Conservation (phyloP, 371 early-diverging fungal species). For the Phascolomyces articulosus region DNA sequence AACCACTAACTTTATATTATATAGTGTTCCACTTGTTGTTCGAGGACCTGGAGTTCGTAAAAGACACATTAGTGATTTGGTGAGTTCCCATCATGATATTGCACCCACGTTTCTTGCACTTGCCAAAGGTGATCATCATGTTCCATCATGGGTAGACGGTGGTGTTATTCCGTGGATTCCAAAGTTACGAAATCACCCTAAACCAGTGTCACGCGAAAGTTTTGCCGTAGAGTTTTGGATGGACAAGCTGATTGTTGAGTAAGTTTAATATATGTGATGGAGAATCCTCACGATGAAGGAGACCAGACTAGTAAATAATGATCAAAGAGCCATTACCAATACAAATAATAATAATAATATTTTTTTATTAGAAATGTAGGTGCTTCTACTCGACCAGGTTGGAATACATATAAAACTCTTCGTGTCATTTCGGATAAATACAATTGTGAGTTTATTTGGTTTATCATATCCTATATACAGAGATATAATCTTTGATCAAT, state of each 20-base stretch:
- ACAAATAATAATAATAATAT: too few species aligned
- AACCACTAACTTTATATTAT: too few species aligned
- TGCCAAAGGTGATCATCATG: slow-evolving; percentile 37
- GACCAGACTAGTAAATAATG: too few species aligned
- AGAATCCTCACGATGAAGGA: too few species aligned
- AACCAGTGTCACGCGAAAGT: slow-evolving; percentile 53
- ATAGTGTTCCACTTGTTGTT: slow-evolving; percentile 60
- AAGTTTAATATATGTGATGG: too few species aligned
- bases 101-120: slow-evolving; percentile 66
- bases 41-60: slow-evolving; percentile 67
- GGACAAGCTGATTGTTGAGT: neutral
- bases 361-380: too few species aligned
- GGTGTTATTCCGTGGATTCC: slow-evolving; percentile 54
- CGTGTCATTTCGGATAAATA: slow-evolving; percentile 56
- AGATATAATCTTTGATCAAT: too few species aligned
- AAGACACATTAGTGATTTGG: slow-evolving; percentile 40
- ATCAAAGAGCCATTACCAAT: too few species aligned
- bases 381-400: neutral
- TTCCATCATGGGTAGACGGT: slow-evolving; percentile 58
- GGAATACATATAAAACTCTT: slow-evolving; percentile 57
- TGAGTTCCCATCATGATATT: slow-evolving; percentile 63
- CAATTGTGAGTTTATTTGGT: slow-evolving; percentile 53
- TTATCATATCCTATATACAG: too few species aligned
- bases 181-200: slow-evolving; percentile 32
- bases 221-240: slow-evolving; percentile 68